A percentile compares a stretch with the other conserved stretches of the same genome.
These are phyloP conservation scores for Diaporthe helianthi DNA, from an alignment of 2,329 filamentous ascomycete genomes.

Conservation along the genomic window DNA sequence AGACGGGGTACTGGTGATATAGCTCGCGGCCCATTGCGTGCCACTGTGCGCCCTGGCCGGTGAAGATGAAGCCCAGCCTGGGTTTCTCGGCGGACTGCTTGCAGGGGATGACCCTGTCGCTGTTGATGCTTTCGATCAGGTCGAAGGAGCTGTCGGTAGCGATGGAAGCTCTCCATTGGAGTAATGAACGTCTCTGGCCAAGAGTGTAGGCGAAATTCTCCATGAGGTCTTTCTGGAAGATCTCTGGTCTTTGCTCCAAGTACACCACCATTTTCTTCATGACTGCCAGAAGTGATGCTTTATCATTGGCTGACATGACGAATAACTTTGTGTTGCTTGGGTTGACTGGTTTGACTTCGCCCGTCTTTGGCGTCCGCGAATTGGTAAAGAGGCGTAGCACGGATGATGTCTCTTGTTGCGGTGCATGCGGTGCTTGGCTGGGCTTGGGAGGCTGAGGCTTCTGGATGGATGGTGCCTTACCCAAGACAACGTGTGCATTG, in stretches of 20 bases:
- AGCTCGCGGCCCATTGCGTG: conserved; percentile 41
- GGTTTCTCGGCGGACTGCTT: background rate
- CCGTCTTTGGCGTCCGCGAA: conserved; percentile 26
- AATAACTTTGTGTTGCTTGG: conserved; percentile 47
- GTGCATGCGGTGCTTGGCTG: conserved; percentile 35
- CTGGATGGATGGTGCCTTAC: conserved; percentile 46
- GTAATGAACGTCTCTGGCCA: conserved; percentile 37
- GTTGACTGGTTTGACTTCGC: conserved; percentile 37
- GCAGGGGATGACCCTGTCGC: conserved; percentile 38
- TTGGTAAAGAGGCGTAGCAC: conserved; percentile 9
- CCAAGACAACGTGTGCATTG: conserved; percentile 53
- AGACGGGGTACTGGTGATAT: conserved; percentile 43
- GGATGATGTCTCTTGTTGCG: conserved; percentile 41
- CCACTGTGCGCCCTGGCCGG: conserved; percentile 47
- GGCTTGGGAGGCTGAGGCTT: conserved; percentile 37
- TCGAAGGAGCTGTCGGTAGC: conserved; percentile 53
- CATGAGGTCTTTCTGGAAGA: conserved; percentile 53
- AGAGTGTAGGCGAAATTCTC: conserved; percentile 57
- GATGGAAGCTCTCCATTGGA: conserved; percentile 47
- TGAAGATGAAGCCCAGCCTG: conserved; percentile 41
- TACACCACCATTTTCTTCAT: conserved; percentile 51
- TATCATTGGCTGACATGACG: conserved; percentile 51
- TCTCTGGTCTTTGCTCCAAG: conserved; percentile 51
- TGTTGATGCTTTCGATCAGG: conserved; percentile 52
- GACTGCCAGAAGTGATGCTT: conserved; percentile 44